Evolutionary conservation across 2,329 filamentous ascomycete genomes (phyloP).

Genomic region (Aspergillus sp.): DNA sequence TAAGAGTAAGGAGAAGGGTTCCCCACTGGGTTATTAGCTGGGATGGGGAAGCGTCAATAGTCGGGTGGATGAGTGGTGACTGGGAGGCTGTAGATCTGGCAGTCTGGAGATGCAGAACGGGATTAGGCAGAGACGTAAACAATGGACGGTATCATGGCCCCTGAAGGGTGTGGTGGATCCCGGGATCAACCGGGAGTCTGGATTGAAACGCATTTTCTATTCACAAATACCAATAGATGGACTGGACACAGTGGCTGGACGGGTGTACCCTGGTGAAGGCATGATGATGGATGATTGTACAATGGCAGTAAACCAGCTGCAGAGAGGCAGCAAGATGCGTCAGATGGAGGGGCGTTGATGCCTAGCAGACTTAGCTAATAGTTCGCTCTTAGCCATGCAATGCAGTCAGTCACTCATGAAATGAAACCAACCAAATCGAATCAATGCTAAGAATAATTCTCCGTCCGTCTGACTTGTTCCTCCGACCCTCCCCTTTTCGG

Average conservation of each 20-base stretch:
- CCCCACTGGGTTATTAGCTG: slow-evolving; percentile 22
- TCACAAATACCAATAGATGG: background rate
- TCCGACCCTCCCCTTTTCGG: background rate
- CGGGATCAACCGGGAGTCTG: background rate
- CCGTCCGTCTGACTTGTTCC: slow-evolving; percentile 4
- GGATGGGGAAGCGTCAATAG: slow-evolving; percentile 20
- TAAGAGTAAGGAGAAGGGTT: slow-evolving; percentile 7
- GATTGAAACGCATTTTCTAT: background rate
- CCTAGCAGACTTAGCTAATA: no score
- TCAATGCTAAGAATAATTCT: background rate
- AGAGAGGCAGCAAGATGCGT: no score
- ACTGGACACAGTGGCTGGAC: no score
- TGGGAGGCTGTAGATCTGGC: slow-evolving; percentile 18
- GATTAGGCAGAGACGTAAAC: slow-evolving; percentile 25
- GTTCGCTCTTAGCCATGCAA: no score
- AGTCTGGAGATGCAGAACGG: slow-evolving; percentile 12
- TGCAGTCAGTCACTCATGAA: background rate
- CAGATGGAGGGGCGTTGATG: no score
- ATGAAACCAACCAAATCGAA: background rate
- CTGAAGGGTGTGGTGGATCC: background rate
- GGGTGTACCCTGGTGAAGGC: no score
- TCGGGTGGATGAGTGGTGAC: slow-evolving; percentile 7
- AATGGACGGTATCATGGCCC: background rate
- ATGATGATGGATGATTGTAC: no score
- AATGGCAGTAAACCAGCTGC: no score